Conservation (phyloP, 352 stramenopile genomes). For the Phytophthora gonapodyides region DNA sequence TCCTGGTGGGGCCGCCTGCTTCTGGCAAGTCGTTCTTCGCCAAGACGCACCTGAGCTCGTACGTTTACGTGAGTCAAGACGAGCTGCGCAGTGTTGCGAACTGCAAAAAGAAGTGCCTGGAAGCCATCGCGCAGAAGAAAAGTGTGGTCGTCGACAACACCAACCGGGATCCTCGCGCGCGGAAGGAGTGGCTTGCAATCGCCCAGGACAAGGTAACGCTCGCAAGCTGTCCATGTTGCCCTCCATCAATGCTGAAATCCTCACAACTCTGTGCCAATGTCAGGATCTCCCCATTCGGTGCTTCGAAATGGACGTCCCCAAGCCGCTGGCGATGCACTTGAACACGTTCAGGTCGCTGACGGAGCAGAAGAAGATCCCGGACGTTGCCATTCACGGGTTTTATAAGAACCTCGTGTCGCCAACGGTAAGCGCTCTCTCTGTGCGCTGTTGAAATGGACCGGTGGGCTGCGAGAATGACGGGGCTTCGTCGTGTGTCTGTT, state of each 20-base stretch:
- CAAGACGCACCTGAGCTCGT: constrained; percentile 47
- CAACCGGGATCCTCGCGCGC: constrained; percentile 65
- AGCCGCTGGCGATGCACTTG: constrained; percentile 82
- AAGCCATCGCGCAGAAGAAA: constrained; percentile 57
- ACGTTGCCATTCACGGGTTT: constrained; percentile 89
- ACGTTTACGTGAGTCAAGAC: constrained; percentile 85
- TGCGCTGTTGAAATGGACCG: not conserved
- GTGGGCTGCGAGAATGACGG: constrained; percentile 15
- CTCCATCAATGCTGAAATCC: not conserved
- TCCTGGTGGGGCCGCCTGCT: constrained; percentile 75
- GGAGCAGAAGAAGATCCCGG: constrained; percentile 74
- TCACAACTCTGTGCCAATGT: not conserved
- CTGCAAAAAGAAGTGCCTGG: constrained; percentile 69
- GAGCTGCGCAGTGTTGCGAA: constrained; percentile 78
- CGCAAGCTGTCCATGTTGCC: not conserved
- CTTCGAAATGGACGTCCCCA: constrained; percentile 79
- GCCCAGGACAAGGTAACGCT: constrained; percentile 58
- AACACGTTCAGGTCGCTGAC: constrained; percentile 85
- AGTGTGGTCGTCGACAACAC: constrained; percentile 90
- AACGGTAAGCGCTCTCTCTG: constrained; percentile 28
- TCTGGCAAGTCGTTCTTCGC: constrained; percentile 77
- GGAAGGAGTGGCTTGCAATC: constrained; percentile 77
- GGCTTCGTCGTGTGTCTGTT: constrained; percentile 14
- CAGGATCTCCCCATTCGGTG: constrained; percentile 69
- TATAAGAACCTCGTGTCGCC: constrained; percentile 79